Conservation (phyloP, 2,329 filamentous ascomycete species). For the Paracamarosporium sp. region DNA sequence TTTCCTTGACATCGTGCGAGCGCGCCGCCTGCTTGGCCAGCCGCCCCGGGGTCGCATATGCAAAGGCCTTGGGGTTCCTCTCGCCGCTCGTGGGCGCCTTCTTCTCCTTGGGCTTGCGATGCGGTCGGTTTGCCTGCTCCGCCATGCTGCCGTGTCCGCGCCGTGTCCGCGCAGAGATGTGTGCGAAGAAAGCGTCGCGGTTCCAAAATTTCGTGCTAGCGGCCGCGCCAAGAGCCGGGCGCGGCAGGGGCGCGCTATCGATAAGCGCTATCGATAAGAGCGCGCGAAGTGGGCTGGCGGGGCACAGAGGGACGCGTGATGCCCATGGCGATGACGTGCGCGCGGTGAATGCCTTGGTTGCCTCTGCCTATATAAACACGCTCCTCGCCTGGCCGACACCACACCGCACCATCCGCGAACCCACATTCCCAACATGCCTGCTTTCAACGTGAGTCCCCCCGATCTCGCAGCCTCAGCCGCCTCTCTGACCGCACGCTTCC, state of each 20-base stretch:
- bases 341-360: constrained; percentile 2
- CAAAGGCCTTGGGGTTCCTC: constrained; percentile 88
- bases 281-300: constrained; percentile 19
- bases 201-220: constrained; percentile 43
- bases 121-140: constrained; percentile 79
- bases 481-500: neutral
- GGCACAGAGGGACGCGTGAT: constrained; percentile 9
- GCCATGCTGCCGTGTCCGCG: constrained; percentile 60
- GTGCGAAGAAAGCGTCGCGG: too few relatives aligned
- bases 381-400: constrained; percentile 12
- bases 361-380: constrained; percentile 3
- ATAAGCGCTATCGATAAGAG: constrained; percentile 47
- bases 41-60: constrained; percentile 81
- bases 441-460: constrained; percentile 40
- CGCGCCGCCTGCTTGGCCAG: constrained; percentile 76
- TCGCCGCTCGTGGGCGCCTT: constrained; percentile 75
- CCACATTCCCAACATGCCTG: constrained; percentile 39
- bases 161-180: too few relatives aligned
- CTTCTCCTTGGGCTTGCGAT: constrained; percentile 88
- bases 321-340: constrained; percentile 16
- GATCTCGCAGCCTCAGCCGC: neutral
- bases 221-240: constrained; percentile 29
- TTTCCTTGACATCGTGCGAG: constrained; percentile 87
- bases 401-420: neutral
- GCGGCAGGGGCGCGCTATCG: constrained; percentile 41